These are phyloP conservation scores for Diaporthe citriasiana DNA, from an alignment of 2,329 filamentous ascomycete species.

Conservation along the genomic window DNA sequence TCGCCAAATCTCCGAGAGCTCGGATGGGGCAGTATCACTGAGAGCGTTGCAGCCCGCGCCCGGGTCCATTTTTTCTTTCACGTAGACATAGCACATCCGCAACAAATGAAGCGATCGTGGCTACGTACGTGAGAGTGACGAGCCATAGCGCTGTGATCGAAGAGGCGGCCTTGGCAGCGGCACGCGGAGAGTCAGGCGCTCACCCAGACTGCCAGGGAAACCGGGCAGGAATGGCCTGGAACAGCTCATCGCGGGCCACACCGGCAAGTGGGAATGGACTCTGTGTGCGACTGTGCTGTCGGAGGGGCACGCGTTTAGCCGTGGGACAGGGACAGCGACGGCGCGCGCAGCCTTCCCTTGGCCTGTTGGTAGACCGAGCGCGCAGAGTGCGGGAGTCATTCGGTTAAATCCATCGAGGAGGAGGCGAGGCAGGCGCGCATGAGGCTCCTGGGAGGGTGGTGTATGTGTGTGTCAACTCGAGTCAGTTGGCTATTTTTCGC, in stretches of 20 bases:
- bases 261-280: constrained; percentile 19
- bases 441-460: background rate
- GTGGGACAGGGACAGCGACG: constrained; percentile 12
- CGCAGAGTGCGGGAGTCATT: constrained; percentile 18
- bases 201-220: background rate
- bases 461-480: constrained; percentile 17
- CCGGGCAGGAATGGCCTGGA: background rate
- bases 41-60: constrained; percentile 3
- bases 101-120: background rate
- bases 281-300: constrained; percentile 14
- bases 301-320: background rate
- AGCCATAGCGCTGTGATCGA: background rate
- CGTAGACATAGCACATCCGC: constrained; percentile 16
- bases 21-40: constrained; percentile 9
- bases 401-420: background rate
- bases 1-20: constrained; percentile 13
- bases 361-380: constrained; percentile 12
- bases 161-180: constrained; percentile 4
- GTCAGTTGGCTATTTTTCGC: constrained; percentile 30
- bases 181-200: constrained; percentile 21
- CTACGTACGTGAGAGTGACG: background rate
- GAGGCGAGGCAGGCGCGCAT: constrained; percentile 24
- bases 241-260: background rate
- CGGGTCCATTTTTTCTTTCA: background rate
- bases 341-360: background rate